Conservation (phyloP, 106 monocot genomes). For the Acanthochlamys bracteata region DNA sequence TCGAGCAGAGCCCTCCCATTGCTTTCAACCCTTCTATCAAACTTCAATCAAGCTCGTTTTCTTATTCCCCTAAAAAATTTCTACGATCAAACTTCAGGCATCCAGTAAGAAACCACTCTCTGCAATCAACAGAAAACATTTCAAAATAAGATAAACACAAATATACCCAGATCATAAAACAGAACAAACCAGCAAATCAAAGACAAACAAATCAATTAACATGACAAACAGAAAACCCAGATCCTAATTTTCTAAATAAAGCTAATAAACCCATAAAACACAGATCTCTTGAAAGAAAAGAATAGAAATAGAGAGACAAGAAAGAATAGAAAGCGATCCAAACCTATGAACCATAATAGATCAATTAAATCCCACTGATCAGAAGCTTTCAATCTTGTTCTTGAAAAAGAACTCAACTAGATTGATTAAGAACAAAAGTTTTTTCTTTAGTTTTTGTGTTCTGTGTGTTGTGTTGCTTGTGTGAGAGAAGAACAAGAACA, state of each 20-base stretch:
- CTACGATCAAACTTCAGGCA: not conserved
- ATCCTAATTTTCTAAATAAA: too few species aligned
- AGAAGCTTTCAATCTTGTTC: too few species aligned
- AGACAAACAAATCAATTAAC: not conserved
- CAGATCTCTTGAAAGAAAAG: not conserved
- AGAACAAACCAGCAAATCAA: not conserved
- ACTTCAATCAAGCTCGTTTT: constrained; percentile 13
- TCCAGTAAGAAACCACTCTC: too few species aligned
- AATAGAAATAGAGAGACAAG: not conserved
- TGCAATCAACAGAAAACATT: too few species aligned
- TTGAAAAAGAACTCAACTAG: too few species aligned
- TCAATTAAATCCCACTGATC: not conserved
- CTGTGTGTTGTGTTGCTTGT: too few species aligned
- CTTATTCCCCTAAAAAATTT: constrained; percentile 5
- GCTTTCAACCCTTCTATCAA: not conserved
- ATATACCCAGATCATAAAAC: not conserved
- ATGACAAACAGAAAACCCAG: not conserved
- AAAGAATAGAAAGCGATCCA: not conserved
- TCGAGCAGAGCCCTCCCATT: constrained; percentile 86
- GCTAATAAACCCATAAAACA: not conserved
- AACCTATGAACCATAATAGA: not conserved
- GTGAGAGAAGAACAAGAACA: too few species aligned
- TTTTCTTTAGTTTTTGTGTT: too few species aligned
- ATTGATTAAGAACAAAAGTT: too few species aligned
- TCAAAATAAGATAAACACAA: too few species aligned